Evolutionary conservation across 2,329 filamentous ascomycete genomes (phyloP).

Genomic region (Colletotrichum lindemuthianum): DNA sequence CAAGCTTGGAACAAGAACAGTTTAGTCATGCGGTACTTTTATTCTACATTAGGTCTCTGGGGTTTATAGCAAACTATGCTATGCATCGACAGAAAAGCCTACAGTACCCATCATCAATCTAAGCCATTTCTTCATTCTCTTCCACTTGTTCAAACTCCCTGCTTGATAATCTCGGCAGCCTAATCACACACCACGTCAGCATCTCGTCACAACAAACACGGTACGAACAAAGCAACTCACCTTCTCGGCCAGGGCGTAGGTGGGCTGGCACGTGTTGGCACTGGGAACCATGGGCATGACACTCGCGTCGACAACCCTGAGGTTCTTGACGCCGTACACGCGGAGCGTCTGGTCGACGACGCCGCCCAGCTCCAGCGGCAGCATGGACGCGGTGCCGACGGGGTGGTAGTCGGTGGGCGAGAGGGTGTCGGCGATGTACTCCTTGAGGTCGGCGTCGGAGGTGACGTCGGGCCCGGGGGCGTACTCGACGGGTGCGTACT

Average conservation of each 20-base stretch:
- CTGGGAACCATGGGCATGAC: constrained; percentile 44
- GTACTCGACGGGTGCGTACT: constrained; percentile 45
- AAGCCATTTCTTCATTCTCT: no score
- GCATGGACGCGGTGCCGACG: constrained; percentile 59
- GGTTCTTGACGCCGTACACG: constrained; percentile 43
- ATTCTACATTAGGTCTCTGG: no score
- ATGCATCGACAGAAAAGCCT: no score
- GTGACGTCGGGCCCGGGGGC: constrained; percentile 44
- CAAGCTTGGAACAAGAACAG: no score
- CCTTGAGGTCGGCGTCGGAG: constrained; percentile 46
- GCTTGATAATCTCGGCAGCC: not conserved
- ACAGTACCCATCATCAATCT: no score
- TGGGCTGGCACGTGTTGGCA: constrained; percentile 46
- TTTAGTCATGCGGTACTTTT: no score
- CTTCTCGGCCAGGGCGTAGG: constrained; percentile 50
- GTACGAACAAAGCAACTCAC: constrained; percentile 17
- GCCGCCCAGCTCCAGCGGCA: constrained; percentile 50
- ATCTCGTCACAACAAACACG: not conserved
- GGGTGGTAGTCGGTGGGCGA: constrained; percentile 52
- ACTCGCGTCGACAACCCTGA: constrained; percentile 44
- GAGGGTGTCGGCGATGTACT: constrained; percentile 35
- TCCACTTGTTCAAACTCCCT: not conserved
- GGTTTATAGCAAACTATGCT: no score
- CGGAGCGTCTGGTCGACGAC: constrained; percentile 44
- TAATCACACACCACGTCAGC: not conserved